Conservation (phyloP, 2,329 filamentous ascomycete genomes). For the Scedosporium apiospermum region DNA sequence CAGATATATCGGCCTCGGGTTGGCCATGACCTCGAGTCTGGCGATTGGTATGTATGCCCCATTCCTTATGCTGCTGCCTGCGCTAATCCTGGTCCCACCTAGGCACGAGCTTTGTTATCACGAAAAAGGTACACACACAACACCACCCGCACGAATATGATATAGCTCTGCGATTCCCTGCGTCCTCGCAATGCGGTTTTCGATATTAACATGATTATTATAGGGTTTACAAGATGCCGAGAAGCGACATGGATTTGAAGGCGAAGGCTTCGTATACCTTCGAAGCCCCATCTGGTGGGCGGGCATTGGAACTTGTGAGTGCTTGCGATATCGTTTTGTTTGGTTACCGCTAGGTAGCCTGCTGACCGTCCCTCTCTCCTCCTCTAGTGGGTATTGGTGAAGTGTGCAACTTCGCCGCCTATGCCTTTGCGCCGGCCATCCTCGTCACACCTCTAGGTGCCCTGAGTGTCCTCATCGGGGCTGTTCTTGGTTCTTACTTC, state of each 20-base stretch:
- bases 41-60: conserved; percentile 54
- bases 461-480: conserved; percentile 87
- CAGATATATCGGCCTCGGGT: conserved; percentile 67
- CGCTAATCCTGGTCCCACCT: conserved; percentile 6
- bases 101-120: conserved; percentile 98
- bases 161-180: neutral
- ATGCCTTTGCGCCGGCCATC: conserved; percentile 97
- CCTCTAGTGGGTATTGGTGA: conserved; percentile 80
- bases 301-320: conserved; percentile 78
- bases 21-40: conserved; percentile 66
- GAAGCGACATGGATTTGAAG: conserved; percentile 89
- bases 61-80: neutral
- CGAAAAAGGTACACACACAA: conserved; percentile 72
- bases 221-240: conserved; percentile 48
- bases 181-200: neutral
- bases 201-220: conserved; percentile 4
- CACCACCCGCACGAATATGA: conserved; percentile 7
- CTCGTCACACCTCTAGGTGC: conserved; percentile 92
- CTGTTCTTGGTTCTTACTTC: conserved; percentile 91
- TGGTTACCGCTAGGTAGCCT: neutral
- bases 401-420: conserved; percentile 94
- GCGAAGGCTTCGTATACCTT: conserved; percentile 90
- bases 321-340: neutral
- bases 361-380: conserved; percentile 12
- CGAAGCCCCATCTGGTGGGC: conserved; percentile 97